Evolutionary conservation across 805 yeast species (phyloP), one percentile per base, ranked within the genome.

Genomic region (Metschnikowia sp.): DNA sequence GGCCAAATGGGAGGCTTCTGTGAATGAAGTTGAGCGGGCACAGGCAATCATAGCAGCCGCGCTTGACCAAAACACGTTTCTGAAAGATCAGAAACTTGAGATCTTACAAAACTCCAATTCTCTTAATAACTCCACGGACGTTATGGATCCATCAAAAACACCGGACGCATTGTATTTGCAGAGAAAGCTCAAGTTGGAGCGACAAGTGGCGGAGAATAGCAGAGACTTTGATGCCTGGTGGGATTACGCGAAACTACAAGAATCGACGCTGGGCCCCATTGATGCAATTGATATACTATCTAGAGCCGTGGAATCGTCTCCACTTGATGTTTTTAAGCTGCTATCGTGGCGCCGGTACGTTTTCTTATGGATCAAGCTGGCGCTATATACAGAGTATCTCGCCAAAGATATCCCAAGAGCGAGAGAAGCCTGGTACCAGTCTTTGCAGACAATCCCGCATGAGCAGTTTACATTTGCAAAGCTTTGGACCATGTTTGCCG

Each of bases 141-240:
- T 26, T 4, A 7, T 19, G 18, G 12, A 28, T 12, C 31, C 13
- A 32, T 15, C 18, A 2, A 18, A 5, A 28, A 29, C 45, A 5
- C n/a, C 11, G 15, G 13, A 12, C 3, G 77, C 81, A 2, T 70
- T 85, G 0, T 50, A 79, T 13, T 52, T 65, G 2, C 85, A 84
- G 56, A 68, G 96, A 48, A 76, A 74, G 50, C 62, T 71, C 7
- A 70, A 69, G 44, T 88, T 86, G 60, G 83, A 83, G 56, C 61
- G 66, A 3, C 69, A 66, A 18, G 55, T 87, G 11, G 49, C 59
- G 7, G 54, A 59, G 10, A 70, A 78, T 44, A 83, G 88, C 0
- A 36, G 47, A 0, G 87, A 88, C 65, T 83, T 81, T 62, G 94
- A 86, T 57, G 68, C 82, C 0, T 91, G 98, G 97, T 90, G 96